Base-by-base conservation (phyloP, 192 early-diverging fungal genomes). In the Coemansia sp. region DNA sequence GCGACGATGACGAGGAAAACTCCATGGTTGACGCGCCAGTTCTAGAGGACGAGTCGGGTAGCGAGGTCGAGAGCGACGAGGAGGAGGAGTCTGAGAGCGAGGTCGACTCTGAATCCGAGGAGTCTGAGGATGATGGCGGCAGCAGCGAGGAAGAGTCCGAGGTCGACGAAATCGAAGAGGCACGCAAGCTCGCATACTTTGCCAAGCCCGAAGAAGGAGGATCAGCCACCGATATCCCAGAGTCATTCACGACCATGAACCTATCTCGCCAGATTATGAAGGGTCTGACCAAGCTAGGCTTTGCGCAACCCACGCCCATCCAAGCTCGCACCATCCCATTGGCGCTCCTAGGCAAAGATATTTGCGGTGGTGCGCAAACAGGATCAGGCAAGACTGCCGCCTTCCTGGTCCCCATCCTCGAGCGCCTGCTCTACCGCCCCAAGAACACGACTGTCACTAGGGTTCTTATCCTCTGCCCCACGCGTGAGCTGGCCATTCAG, bases 341-440 rank as follows among this genome's bases (percentile, higher is more conserved):
- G 21, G 95, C 94, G 7, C 84, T 99, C 35, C 90, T 97, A 67
- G 98, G 97, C 64, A 93, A 91, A 68, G 98, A 99, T 74, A 95
- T 99, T 63, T 98, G 97, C 78, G 98, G 96, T 77, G 93, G 95
- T 61, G 98, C 98, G 13, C 92, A 96, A 33, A 99, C 98, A 2
- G 98, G 98, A 52, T 98, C 97, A 43, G 98, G 98, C 72, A 99
- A 99, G 76, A 99, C 98, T 1, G 93, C 91, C 9, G 98, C 98
- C 0, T 98, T 99, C 82, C 75, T 98, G 62, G 91, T 99, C 6
- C 98, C 98, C 6, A 89, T 97, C 39, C 82, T 99, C 61, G 98
- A 99, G 79, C 88, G 96, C 74, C 87, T 99, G 16, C 84, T 96
- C 21, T 98, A 92, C 82, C 88, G 95, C 49, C 94, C 96, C 28